Base-by-base conservation (phyloP, 2,329 filamentous ascomycete species). In the Colletotrichum euphorbiae region DNA sequence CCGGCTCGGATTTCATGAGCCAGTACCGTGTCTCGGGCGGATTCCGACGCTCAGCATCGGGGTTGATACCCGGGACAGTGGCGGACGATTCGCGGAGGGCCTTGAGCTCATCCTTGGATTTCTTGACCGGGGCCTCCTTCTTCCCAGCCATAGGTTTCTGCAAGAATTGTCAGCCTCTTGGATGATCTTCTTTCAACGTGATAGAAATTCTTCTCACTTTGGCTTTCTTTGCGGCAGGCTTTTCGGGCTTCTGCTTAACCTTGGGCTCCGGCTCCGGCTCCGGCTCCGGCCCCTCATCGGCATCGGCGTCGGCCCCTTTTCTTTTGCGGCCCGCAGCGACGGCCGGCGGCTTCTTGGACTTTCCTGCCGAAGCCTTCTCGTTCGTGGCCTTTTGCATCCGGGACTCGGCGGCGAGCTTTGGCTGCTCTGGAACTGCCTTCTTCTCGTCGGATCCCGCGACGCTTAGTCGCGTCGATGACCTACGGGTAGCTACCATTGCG, bases 1-100 rank as follows among this genome's bases (percentile, higher is more conserved):
- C 92, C 43, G 96, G 95, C 80, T 99, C 92, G 0, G 93, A 92
- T 80, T 95, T 96, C 86, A 96, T 87, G 36, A 96, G 85, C 92
- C 92, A 94, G 79, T 91, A 94, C 78, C 80, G 81, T 57, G 80
- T 75, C 2, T 80, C 81, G 12, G 82, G 81, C 1, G 72, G 76
- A 17, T 45, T 13, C 38, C 68, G 28, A 4, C 46, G 43, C 5
- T 77, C 78, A 0, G 77, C 78, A 12, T 82, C 77, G 0, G 79
- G 76, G 62, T 83, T 83, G 1, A 72, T 71, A 2, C 73, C 73
- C 0, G 81, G 80, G 6, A 82, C 67, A 9, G 56, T 17, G 2
- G 50, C 57, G 2, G 56, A 21, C 2, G 56, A 51, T 2, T 67
- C 58, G 24, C 69, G 67, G 1, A 70, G 50, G 2, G 63, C 63